phyloP scores from a whole-genome alignment of 495 filamentous ascomycete species.

The Neurospora cerealis region DNA sequence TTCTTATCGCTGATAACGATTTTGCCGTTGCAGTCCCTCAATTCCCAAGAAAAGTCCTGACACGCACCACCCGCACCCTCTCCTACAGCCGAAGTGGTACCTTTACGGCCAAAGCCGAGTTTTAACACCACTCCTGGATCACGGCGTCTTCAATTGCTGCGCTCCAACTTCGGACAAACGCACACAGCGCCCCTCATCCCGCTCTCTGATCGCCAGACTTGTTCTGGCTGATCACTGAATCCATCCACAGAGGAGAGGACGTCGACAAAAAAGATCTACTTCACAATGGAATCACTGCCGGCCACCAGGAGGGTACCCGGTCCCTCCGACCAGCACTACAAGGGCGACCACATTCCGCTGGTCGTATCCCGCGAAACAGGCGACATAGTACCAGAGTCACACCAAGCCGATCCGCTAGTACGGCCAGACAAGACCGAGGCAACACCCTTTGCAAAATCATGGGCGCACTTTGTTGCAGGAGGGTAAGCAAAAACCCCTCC shows the following conservation, averaged over 20 bases:
- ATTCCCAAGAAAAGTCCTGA: neutral
- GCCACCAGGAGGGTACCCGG: conserved; percentile 11
- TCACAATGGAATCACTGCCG: conserved; percentile 16
- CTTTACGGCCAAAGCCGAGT: neutral
- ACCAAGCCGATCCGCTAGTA: conserved; percentile 24
- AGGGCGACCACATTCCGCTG: conserved; percentile 20
- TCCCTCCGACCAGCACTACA: conserved; percentile 9
- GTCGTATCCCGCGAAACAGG: conserved; percentile 55
- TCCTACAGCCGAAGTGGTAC: neutral
- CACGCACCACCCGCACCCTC: too few species aligned
- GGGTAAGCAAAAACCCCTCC: conserved; percentile 45
- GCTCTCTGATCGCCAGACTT: neutral
- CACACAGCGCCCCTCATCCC: neutral
- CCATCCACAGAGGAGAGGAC: neutral
- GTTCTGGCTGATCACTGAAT: neutral
- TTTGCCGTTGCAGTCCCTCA: neutral
- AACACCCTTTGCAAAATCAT: conserved; percentile 59
- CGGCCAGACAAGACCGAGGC: conserved; percentile 19
- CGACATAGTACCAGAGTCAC: conserved; percentile 39
- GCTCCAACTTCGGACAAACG: neutral
- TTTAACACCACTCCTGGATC: neutral
- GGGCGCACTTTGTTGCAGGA: conserved; percentile 82
- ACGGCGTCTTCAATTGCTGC: neutral
- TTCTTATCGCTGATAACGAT: conserved; percentile 3
- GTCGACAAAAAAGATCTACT: neutral